Percentiles rank a stretch among this genome's conserved stretches.
Conservation (phyloP, 495 filamentous ascomycete species). For the Cercophora scortea region DNA sequence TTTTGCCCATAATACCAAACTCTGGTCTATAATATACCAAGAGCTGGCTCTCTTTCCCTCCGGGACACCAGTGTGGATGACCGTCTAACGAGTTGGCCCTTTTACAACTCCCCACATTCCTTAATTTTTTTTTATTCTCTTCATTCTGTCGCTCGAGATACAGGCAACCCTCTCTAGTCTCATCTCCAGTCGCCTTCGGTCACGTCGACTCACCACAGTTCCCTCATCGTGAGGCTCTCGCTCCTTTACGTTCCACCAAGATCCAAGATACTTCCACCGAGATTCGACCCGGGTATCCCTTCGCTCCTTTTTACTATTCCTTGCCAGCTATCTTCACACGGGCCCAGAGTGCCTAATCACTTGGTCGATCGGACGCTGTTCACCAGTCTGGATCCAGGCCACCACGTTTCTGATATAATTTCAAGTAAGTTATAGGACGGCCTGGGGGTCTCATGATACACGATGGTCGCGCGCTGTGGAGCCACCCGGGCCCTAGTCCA, state of each 20-base stretch:
- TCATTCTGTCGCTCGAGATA: constrained; percentile 9
- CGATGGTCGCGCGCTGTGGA: constrained; percentile 6
- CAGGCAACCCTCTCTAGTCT: constrained; percentile 17
- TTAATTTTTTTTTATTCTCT: too few relatives aligned
- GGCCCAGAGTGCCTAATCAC: neutral
- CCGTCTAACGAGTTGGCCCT: constrained; percentile 33
- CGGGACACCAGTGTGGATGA: constrained; percentile 33
- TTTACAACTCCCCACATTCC: constrained; percentile 36
- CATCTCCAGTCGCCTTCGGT: neutral
- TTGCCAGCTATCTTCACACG: neutral
- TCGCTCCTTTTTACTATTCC: constrained; percentile 15
- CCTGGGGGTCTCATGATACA: constrained; percentile 21
- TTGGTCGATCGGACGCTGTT: constrained; percentile 7
- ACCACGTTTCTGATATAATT: constrained; percentile 23
- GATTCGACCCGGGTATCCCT: constrained; percentile 15
- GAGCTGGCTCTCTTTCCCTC: constrained; percentile 42
- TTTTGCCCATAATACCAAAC: constrained; percentile 29
- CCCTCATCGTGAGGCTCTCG: constrained; percentile 16
- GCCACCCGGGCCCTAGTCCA: constrained; percentile 14
- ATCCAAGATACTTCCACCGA: constrained; percentile 6
- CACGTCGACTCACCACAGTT: neutral
- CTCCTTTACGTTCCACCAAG: constrained; percentile 16
- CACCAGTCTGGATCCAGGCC: constrained; percentile 14
- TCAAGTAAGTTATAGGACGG: constrained; percentile 31
- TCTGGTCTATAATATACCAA: constrained; percentile 45